Evolutionary conservation across 345 rosid species (phyloP).

Genomic region (Eutrema japonicum): DNA sequence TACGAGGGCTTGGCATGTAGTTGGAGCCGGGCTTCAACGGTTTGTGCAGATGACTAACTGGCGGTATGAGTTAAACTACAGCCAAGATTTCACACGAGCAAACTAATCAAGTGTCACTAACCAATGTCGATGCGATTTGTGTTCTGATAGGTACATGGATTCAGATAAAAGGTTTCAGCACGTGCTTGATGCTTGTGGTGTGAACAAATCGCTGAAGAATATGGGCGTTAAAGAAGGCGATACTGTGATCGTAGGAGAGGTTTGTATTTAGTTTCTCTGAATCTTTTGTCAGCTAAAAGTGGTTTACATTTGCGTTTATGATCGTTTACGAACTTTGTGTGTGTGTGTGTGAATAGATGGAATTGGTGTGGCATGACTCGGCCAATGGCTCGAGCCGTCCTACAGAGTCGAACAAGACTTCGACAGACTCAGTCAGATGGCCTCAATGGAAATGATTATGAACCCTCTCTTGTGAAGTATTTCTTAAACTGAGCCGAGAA

Average conservation of each 20-base stretch:
- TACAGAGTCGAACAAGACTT: constrained; percentile 53
- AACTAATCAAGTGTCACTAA: constrained; percentile 9
- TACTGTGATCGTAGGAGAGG: constrained; percentile 90
- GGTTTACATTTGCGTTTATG: constrained; percentile 5
- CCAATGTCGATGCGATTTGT: constrained; percentile 10
- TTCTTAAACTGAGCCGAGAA: background rate
- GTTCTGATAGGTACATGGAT: constrained; percentile 70
- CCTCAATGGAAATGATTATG: constrained; percentile 60
- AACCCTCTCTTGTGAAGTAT: constrained; percentile 13
- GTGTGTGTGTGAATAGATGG: constrained; percentile 62
- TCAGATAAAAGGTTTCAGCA: constrained; percentile 88
- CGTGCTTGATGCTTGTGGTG: constrained; percentile 93
- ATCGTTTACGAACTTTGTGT: background rate
- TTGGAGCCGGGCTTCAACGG: constrained; percentile 83
- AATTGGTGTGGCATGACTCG: constrained; percentile 86
- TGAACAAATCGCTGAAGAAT: constrained; percentile 67
- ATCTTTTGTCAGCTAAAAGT: background rate
- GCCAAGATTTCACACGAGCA: background rate
- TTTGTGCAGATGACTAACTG: constrained; percentile 99
- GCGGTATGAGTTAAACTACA: constrained; percentile 52
- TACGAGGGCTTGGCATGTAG: constrained; percentile 71
- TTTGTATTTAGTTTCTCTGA: constrained; percentile 42
- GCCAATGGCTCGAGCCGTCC: constrained; percentile 55
- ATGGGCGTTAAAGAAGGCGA: constrained; percentile 95
- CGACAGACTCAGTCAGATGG: constrained; percentile 69